Percentiles rank a stretch among this genome's conserved stretches.
Evolutionary conservation across 345 rosid species (phyloP).

Genomic region (Carallia brachiata): DNA sequence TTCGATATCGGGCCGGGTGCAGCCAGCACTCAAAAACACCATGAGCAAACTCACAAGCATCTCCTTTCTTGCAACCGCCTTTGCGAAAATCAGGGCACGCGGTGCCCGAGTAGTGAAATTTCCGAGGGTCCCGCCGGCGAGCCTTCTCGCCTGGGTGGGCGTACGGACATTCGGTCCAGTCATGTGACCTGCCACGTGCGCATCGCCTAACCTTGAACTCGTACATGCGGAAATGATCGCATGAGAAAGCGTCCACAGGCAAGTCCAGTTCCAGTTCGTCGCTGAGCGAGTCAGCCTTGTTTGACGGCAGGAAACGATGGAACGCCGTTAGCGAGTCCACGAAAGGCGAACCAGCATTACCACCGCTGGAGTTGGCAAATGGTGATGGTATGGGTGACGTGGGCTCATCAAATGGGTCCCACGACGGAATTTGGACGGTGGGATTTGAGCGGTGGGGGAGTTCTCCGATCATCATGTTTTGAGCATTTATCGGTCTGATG

Average conservation of each 20-base stretch:
- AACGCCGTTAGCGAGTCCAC: slow-evolving; percentile 53
- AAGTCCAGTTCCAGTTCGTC: slow-evolving; percentile 26
- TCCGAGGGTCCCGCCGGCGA: slow-evolving; percentile 83
- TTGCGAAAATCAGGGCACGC: slow-evolving; percentile 71
- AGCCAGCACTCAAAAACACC: slow-evolving; percentile 96
- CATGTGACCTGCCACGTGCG: slow-evolving; percentile 66
- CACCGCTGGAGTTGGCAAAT: slow-evolving; percentile 18
- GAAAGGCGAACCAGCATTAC: slow-evolving; percentile 32
- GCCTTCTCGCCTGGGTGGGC: slow-evolving; percentile 93
- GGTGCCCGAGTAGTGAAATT: slow-evolving; percentile 54
- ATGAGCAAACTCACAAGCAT: slow-evolving; percentile 51
- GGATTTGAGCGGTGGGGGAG: slow-evolving; percentile 34
- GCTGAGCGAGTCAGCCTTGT: slow-evolving; percentile 40
- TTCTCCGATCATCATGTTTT: slow-evolving; percentile 60
- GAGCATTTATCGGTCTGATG: slow-evolving; percentile 4
- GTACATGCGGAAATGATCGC: slow-evolving; percentile 69
- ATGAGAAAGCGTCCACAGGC: slow-evolving; percentile 23
- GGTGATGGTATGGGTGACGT: slow-evolving; percentile 31
- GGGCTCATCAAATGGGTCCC: slow-evolving; percentile 44
- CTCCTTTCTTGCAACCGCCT: slow-evolving; percentile 60
- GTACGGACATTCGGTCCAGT: slow-evolving; percentile 93
- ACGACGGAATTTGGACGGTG: slow-evolving; percentile 52
- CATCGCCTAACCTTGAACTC: slow-evolving; percentile 80
- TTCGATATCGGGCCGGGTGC: slow-evolving; percentile 77
- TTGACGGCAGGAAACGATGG: slow-evolving; percentile 68